phyloP scores from a whole-genome alignment of 163 green algal species.

The Chlamydomonas reinhardtii region DNA sequence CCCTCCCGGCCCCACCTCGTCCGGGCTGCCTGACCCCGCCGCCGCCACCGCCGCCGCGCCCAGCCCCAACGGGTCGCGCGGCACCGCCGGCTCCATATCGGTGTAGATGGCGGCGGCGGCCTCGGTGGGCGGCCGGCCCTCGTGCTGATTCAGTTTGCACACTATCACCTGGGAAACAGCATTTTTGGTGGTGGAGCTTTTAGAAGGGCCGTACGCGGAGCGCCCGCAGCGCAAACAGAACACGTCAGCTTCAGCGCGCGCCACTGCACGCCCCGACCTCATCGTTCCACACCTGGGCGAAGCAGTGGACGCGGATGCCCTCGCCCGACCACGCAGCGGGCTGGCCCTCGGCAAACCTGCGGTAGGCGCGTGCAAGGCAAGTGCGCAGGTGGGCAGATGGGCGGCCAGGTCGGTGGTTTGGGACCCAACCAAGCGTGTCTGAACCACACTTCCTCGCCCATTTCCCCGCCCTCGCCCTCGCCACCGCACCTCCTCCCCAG shows the following conservation, averaged over 20 bases:
- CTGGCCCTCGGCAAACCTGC: neutral
- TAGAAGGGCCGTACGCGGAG: no score
- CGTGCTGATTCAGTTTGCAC: conserved; percentile 29
- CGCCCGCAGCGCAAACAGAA: neutral
- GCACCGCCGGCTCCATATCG: conserved; percentile 3
- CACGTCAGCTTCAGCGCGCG: neutral
- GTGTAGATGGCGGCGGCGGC: conserved; percentile 3
- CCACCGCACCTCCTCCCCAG: neutral
- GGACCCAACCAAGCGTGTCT: no score
- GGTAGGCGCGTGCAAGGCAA: no score
- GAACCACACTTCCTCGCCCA: no score
- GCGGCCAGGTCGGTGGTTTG: no score
- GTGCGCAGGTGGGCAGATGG: no score
- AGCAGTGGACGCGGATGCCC: conserved; percentile 30
- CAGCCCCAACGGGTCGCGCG: conserved; percentile 7
- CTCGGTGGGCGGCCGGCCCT: neutral
- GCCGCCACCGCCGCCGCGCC: neutral
- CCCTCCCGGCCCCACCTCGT: neutral
- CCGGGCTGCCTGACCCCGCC: neutral
- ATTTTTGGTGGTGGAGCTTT: neutral
- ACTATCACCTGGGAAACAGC: conserved; percentile 4
- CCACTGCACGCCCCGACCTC: no score
- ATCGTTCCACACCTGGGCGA: neutral
- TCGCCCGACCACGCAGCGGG: conserved; percentile 15
- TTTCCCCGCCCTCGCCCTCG: neutral